These are phyloP conservation scores for Colletotrichum sp. DNA, from an alignment of 2,329 filamentous ascomycete species.

Conservation along the genomic window DNA sequence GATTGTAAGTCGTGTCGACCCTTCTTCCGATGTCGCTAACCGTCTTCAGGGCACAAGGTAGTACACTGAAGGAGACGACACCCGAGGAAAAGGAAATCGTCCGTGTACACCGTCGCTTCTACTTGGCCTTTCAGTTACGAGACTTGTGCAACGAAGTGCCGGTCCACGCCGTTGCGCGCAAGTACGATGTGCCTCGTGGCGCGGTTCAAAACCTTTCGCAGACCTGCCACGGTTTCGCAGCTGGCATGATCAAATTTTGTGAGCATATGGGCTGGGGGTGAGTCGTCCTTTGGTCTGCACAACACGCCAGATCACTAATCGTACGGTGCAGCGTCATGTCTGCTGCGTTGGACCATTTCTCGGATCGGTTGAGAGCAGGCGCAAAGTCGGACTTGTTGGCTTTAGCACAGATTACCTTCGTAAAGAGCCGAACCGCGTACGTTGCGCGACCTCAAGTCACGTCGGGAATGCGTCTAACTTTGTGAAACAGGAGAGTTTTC, in stretches of 20 bases:
- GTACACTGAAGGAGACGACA: slow-evolving; percentile 66
- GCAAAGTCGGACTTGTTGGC: slow-evolving; percentile 74
- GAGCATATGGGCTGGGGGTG: slow-evolving; percentile 77
- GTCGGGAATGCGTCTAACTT: slow-evolving; percentile 1
- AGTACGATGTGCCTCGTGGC: slow-evolving; percentile 74
- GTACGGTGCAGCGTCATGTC: slow-evolving; percentile 61
- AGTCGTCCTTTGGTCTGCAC: slow-evolving; percentile 25
- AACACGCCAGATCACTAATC: background rate
- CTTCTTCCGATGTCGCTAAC: slow-evolving; percentile 10
- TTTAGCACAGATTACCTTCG: slow-evolving; percentile 73
- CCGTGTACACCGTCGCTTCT: slow-evolving; percentile 74
- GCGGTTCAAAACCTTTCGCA: slow-evolving; percentile 75
- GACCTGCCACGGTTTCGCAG: slow-evolving; percentile 79
- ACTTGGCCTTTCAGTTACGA: slow-evolving; percentile 77
- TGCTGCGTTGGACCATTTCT: slow-evolving; percentile 76
- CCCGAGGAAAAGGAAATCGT: slow-evolving; percentile 64
- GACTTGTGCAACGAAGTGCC: slow-evolving; percentile 81
- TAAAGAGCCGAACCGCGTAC: slow-evolving; percentile 78
- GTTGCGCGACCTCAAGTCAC: slow-evolving; percentile 22
- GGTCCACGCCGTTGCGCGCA: slow-evolving; percentile 70
- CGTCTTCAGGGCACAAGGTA: slow-evolving; percentile 66
- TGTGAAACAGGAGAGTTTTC: slow-evolving; percentile 56
- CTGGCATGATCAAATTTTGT: slow-evolving; percentile 81
- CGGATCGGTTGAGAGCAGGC: slow-evolving; percentile 74
- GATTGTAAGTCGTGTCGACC: slow-evolving; percentile 54